Evolutionary conservation across 2,329 filamentous ascomycete genomes (phyloP), one percentile per base, ranked within the genome.

Genomic region (Incumbomyces delicatus): DNA sequence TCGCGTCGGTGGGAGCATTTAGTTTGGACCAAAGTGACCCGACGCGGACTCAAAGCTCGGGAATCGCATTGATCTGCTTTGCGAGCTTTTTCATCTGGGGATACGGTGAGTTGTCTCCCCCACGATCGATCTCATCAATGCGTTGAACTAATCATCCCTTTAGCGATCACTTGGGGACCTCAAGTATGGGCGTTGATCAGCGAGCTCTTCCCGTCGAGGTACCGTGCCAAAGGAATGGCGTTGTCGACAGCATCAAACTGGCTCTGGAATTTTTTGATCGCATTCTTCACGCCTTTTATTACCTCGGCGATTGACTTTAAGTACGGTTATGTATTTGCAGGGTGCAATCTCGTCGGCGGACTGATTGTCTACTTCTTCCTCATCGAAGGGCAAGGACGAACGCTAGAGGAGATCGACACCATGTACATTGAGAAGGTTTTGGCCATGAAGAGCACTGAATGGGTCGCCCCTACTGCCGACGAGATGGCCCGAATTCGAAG

Each of bases 281-380:
- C 77, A 1, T 89, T 89, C 72, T 87, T 88, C 71, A 87, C 85
- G 0, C 82, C 85, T 0, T 88, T 87, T 64, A 88, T 89, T 62
- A 83, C 80, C 1, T 68, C 69, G 0, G 72, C 77, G 6, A 89
- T 89, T 49, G 77, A 85, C 57, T 89, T 83, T 65, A 73, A 74
- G 17, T 87, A 88, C 60, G 85, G 85, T 6, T 86, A 87, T 54
- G 78, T 90, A 36, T 89, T 89, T 61, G 84, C 83, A 0, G 80
- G 71, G 0, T 87, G 83, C 61, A 85, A 83, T 58, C 66, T 85
- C 17, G 67, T 76, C 0, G 83, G 76, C 0, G 77, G 77, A 0
- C 53, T 79, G 0, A 64, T 87, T 12, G 82, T 88, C 18, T 89
- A 83, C 68, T 85, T 88, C 66, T 87, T 87, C 62, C 75, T 88